Conservation (phyloP, 805 yeast genomes). For the Candida sakaeoensis region DNA sequence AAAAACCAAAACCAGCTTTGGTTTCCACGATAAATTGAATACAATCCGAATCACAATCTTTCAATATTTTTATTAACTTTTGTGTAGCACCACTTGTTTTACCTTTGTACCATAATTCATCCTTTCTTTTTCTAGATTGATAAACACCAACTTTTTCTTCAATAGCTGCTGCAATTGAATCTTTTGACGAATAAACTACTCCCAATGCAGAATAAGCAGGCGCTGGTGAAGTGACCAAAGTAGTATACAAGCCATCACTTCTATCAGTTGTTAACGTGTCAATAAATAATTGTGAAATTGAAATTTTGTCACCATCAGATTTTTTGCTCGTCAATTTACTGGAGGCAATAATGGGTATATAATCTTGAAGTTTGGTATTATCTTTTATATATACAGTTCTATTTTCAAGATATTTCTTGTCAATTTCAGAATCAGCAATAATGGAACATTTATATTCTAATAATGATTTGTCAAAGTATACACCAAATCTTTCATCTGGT, state of each 20-base stretch:
- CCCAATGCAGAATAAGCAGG: constrained; percentile 59
- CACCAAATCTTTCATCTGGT: constrained; percentile 46
- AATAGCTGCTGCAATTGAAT: constrained; percentile 79
- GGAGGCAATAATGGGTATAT: constrained; percentile 26
- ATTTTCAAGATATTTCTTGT: constrained; percentile 28
- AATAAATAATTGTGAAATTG: constrained; percentile 44
- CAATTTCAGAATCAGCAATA: constrained; percentile 21
- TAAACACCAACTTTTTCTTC: constrained; percentile 84
- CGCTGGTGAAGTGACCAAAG: constrained; percentile 74
- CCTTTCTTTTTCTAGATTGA: constrained; percentile 72
- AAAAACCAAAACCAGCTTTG: constrained; percentile 77
- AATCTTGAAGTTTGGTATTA: constrained; percentile 30
- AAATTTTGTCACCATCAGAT: constrained; percentile 19
- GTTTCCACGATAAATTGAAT: constrained; percentile 84
- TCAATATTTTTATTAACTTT: constrained; percentile 56
- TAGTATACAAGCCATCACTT: constrained; percentile 77
- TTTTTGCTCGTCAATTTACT: constrained; percentile 21
- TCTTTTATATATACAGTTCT: constrained; percentile 17
- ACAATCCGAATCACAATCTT: constrained; percentile 93
- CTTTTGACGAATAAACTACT: constrained; percentile 82
- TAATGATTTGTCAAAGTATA: constrained; percentile 15
- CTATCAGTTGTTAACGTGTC: constrained; percentile 73
- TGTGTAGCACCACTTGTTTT: constrained; percentile 96
- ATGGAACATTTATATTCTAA: constrained; percentile 19
- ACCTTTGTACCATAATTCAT: constrained; percentile 95